These are phyloP conservation scores for Penicillium verhagenii DNA, from an alignment of 495 filamentous ascomycete species.

Conservation along the genomic window DNA sequence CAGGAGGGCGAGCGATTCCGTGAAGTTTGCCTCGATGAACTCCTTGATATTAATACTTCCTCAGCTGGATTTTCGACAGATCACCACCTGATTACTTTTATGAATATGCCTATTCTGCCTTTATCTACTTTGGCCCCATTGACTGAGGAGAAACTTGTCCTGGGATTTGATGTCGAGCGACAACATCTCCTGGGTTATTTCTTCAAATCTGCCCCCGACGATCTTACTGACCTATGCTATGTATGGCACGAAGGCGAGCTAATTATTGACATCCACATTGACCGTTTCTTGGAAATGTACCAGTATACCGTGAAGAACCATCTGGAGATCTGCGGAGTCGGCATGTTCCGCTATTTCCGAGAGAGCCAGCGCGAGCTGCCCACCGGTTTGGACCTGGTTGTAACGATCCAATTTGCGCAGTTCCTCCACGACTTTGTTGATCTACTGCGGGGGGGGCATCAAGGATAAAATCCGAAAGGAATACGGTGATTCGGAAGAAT, in stretches of 20 bases:
- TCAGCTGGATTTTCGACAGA: constrained; percentile 6
- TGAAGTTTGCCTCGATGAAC: constrained; percentile 21
- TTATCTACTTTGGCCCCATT: background rate
- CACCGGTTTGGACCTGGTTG: constrained; percentile 35
- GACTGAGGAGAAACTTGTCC: constrained; percentile 23
- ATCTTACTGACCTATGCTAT: constrained; percentile 23
- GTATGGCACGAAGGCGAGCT: constrained; percentile 31
- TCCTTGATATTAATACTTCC: constrained; percentile 9
- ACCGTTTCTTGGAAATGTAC: constrained; percentile 15
- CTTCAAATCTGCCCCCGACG: constrained; percentile 25
- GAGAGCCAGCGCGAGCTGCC: constrained; percentile 8
- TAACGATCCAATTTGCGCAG: constrained; percentile 34
- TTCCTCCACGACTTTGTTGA: constrained; percentile 35
- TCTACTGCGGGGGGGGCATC: constrained; percentile 19
- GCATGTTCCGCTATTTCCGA: constrained; percentile 15
- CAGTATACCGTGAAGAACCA: constrained; percentile 5
- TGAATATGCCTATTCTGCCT: constrained; percentile 25
- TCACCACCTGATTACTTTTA: constrained; percentile 25
- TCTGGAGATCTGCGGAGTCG: constrained; percentile 4
- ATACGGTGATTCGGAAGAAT: constrained; percentile 17
- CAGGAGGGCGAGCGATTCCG: constrained; percentile 27
- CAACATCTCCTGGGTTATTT: constrained; percentile 28
- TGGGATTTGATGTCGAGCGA: constrained; percentile 29
- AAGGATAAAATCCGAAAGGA: constrained; percentile 8
- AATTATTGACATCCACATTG: constrained; percentile 11